Evolutionary conservation across 306 rosid genomes (phyloP).

Genomic region (Medicago arabica): DNA sequence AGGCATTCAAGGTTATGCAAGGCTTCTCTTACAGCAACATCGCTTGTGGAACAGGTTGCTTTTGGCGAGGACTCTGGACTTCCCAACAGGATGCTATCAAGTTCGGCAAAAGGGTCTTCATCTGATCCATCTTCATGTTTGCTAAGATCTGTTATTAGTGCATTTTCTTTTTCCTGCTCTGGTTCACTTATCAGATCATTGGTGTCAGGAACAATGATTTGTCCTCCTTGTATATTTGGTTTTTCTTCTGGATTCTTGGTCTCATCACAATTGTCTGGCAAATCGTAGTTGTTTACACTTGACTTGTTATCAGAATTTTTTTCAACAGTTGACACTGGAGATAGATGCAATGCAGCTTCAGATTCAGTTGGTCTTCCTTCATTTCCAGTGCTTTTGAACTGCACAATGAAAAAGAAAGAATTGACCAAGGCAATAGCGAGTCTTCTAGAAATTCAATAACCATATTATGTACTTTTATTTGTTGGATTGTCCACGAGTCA

Average conservation of each 20-base stretch:
- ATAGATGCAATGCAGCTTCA: background rate
- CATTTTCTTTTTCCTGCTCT: slow-evolving; percentile 21
- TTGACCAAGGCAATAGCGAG: background rate
- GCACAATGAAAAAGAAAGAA: background rate
- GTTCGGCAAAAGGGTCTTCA: slow-evolving; percentile 30
- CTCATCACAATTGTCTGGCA: background rate
- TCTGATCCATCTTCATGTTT: slow-evolving; percentile 16
- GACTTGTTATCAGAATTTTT: background rate
- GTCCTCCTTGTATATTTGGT: background rate
- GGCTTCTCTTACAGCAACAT: slow-evolving; percentile 28
- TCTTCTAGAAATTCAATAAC: background rate
- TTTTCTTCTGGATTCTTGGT: background rate
- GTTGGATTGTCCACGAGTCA: no score
- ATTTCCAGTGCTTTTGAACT: background rate
- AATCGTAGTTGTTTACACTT: background rate
- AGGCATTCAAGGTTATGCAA: slow-evolving; percentile 23
- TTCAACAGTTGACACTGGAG: background rate
- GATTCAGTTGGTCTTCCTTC: background rate
- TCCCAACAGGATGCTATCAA: slow-evolving; percentile 34
- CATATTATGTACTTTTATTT: background rate
- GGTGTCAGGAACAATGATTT: slow-evolving; percentile 14
- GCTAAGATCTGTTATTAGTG: background rate
- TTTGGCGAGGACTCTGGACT: slow-evolving; percentile 1
- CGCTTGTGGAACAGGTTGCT: slow-evolving; percentile 15
- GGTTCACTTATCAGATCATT: slow-evolving; percentile 31